Evolutionary conservation across 2,329 filamentous ascomycete genomes (phyloP).

Genomic region (Talaromyces sp.): DNA sequence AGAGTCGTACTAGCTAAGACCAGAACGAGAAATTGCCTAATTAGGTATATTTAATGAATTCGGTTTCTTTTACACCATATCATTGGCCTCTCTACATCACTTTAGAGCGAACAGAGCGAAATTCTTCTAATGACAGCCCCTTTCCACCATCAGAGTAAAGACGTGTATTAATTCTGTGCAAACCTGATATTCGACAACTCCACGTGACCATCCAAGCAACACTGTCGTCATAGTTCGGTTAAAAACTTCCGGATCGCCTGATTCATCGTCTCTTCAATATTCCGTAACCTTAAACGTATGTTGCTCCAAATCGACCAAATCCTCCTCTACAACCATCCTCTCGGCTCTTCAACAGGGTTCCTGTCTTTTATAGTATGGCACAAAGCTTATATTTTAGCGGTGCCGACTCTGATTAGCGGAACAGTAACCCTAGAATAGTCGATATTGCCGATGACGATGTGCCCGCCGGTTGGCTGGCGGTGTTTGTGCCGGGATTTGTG

Average conservation of each 20-base stretch:
- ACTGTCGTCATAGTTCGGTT: neutral
- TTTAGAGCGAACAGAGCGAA: no score
- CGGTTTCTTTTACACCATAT: neutral
- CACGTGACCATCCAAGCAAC: neutral
- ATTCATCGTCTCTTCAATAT: neutral
- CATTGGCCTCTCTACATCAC: neutral
- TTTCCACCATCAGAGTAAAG: neutral
- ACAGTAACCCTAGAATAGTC: neutral
- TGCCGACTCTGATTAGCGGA: neutral
- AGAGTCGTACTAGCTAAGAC: neutral
- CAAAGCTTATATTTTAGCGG: neutral
- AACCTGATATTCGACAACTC: neutral
- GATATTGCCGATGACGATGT: neutral
- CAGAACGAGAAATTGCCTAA: neutral
- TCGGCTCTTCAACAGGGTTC: neutral
- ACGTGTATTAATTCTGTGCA: neutral
- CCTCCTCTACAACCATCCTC: neutral
- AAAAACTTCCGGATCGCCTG: neutral
- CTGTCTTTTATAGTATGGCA: neutral
- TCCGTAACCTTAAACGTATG: neutral
- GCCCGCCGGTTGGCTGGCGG: neutral
- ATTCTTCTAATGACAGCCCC: neutral
- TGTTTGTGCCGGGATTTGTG: neutral
- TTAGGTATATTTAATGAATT: neutral
- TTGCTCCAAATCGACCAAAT: neutral